Percentiles rank a stretch among this genome's conserved stretches.
Conservation (phyloP, 2,329 filamentous ascomycete genomes). For the Cordyceps fumosorosea region DNA sequence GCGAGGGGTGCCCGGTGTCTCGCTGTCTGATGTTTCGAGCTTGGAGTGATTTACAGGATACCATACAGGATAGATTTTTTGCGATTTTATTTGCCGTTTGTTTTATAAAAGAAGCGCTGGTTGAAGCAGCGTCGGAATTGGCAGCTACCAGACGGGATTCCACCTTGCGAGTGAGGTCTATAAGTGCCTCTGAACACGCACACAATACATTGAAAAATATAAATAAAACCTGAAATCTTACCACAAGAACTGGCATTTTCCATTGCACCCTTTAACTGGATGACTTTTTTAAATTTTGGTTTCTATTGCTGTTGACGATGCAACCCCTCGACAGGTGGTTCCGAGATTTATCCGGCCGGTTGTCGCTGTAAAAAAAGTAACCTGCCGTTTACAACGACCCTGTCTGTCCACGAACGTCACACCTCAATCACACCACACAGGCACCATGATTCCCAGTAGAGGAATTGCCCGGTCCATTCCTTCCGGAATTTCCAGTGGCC, state of each 20-base stretch:
- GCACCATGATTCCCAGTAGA: conserved; percentile 40
- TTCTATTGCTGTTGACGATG: background rate
- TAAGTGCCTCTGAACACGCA: background rate
- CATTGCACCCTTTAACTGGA: too few species aligned
- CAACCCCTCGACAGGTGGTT: conserved; percentile 10
- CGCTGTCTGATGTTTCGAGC: conserved; percentile 59
- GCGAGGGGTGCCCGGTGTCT: conserved; percentile 37
- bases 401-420: conserved; percentile 15
- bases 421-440: conserved; percentile 15
- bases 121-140: background rate
- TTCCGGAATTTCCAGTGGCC: conserved; percentile 26
- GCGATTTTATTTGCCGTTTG: background rate
- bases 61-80: background rate
- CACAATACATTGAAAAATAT: background rate
- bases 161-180: background rate
- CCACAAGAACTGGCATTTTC: background rate
- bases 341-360: conserved; percentile 31
- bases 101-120: background rate
- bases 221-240: background rate
- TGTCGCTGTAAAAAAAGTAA: conserved; percentile 25
- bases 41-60: conserved; percentile 33
- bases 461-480: conserved; percentile 35
- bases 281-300: background rate
- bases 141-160: background rate
- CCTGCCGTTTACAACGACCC: conserved; percentile 15